Evolutionary conservation across 2,329 filamentous ascomycete species (phyloP).

Genomic region (Fusarium circinatum): DNA sequence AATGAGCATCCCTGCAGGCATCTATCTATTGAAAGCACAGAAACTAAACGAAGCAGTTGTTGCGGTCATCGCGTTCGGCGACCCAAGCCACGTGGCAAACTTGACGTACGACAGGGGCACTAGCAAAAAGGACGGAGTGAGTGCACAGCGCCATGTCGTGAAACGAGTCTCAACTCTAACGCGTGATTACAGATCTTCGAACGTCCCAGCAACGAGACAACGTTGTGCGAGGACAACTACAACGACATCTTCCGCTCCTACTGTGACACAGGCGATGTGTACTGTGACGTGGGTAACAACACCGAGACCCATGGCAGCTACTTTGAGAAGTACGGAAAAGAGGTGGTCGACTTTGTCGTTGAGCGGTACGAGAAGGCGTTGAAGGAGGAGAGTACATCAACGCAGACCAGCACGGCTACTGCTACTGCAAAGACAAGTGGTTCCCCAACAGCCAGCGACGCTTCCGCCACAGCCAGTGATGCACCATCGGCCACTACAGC

Average conservation of each 20-base stretch:
- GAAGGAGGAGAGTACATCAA: not conserved
- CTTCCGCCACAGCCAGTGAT: not conserved
- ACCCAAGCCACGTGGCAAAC: constrained; percentile 53
- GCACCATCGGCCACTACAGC: not conserved
- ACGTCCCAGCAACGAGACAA: constrained; percentile 45
- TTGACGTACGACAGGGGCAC: constrained; percentile 51
- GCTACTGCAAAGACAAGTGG: constrained; percentile 9
- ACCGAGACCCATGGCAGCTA: constrained; percentile 50
- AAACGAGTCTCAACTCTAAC: constrained; percentile 16
- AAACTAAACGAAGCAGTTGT: constrained; percentile 48
- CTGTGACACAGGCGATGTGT: constrained; percentile 55
- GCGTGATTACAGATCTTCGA: constrained; percentile 49
- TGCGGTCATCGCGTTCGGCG: constrained; percentile 54
- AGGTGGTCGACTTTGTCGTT: constrained; percentile 51
- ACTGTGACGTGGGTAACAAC: constrained; percentile 51
- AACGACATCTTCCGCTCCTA: constrained; percentile 51
- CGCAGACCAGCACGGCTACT: constrained; percentile 4
- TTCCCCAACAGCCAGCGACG: not conserved
- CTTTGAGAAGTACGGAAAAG: constrained; percentile 48
- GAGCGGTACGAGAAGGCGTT: constrained; percentile 44
- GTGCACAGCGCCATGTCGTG: constrained; percentile 25
- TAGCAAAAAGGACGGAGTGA: constrained; percentile 51
- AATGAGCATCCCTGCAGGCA: constrained; percentile 34
- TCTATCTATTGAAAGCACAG: not conserved
- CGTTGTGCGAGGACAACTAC: constrained; percentile 50